Percentiles rank a stretch among this genome's conserved stretches.
These are phyloP conservation scores for Leishmania turanica DNA, from an alignment of 208 protist genomes.

Conservation along the genomic window DNA sequence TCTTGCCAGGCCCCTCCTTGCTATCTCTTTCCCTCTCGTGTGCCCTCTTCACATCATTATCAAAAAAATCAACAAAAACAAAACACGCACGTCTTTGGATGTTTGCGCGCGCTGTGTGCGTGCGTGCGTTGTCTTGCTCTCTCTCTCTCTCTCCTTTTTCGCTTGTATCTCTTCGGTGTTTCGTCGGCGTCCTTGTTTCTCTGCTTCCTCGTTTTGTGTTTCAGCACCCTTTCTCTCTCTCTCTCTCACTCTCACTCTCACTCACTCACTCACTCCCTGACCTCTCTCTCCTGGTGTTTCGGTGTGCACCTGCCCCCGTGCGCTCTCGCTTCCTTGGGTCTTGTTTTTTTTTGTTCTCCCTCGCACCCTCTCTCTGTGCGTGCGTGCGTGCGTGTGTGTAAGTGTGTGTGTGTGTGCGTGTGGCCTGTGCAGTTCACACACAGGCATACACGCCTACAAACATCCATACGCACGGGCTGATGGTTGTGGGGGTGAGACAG, in stretches of 20 bases:
- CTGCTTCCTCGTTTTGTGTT: background rate
- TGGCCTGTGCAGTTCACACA: background rate
- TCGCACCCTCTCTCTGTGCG: background rate
- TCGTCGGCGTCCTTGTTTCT: background rate
- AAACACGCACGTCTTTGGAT: background rate
- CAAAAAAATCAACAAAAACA: background rate
- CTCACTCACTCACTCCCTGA: too few relatives aligned
- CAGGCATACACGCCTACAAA: background rate
- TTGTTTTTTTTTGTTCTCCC: too few relatives aligned
- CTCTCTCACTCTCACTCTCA: too few relatives aligned
- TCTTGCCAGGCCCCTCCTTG: background rate
- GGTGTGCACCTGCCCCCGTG: background rate
- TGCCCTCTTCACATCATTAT: slow-evolving; percentile 1
- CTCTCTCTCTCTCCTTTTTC: background rate
- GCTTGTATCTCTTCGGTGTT: background rate
- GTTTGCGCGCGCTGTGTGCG: background rate
- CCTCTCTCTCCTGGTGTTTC: background rate
- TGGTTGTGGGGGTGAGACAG: background rate
- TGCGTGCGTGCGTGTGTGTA: too few relatives aligned
- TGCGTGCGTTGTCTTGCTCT: background rate
- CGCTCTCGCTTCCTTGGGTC: background rate
- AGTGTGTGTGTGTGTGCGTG: too few relatives aligned
- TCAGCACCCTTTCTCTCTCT: background rate
- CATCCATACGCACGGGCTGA: background rate
- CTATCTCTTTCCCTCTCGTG: background rate